Conservation (phyloP, 2,329 filamentous ascomycete species). For the Cadophora gregata region DNA sequence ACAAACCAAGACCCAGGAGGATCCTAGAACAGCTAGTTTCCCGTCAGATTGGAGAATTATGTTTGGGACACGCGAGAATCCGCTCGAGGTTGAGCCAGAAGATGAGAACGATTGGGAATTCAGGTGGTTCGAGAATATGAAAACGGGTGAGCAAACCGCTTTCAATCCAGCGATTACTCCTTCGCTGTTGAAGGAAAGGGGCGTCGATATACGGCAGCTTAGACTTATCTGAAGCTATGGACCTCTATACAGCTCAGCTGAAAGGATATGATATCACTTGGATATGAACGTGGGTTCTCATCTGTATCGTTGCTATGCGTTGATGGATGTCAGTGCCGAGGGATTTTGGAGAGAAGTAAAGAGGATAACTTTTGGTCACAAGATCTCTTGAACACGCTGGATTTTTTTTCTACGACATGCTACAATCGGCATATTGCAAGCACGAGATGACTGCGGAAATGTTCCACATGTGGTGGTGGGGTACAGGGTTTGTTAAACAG, state of each 20-base stretch:
- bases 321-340: no score
- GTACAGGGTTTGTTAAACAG: no score
- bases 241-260: not conserved
- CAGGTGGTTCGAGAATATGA: constrained; percentile 20
- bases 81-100: constrained; percentile 13
- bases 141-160: constrained; percentile 11
- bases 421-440: no score
- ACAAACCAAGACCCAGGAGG: constrained; percentile 15
- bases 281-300: no score
- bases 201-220: constrained; percentile 19
- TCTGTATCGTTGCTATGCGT: no score
- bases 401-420: no score
- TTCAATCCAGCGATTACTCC: constrained; percentile 24
- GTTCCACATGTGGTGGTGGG: no score
- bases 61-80: not conserved
- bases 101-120: not conserved
- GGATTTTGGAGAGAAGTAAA: no score
- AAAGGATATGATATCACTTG: not conserved
- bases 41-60: constrained; percentile 20
- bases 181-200: constrained; percentile 12
- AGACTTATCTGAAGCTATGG: not conserved
- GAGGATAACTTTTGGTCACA: no score
- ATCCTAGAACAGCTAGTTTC: constrained; percentile 18
- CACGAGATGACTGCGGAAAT: no score
- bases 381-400: no score